Evolutionary conservation across 108 stramenopile genomes (phyloP).

Genomic region (Skeletonema potamos): DNA sequence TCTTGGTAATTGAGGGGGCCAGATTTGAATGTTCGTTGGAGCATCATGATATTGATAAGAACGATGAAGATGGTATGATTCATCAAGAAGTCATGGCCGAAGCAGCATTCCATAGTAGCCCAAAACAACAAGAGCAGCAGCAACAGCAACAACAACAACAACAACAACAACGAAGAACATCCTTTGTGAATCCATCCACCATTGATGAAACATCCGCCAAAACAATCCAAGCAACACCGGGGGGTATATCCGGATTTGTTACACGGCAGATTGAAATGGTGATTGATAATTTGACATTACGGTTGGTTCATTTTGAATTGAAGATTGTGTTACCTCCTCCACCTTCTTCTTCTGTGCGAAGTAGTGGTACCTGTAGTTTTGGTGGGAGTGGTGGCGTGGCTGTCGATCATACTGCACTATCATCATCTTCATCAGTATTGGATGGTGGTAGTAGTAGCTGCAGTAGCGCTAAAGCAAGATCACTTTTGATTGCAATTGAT

Average conservation of each 20-base stretch:
- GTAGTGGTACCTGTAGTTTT: neutral
- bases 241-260: slow-evolving; percentile 32
- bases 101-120: neutral
- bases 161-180: neutral
- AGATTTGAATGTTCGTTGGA: slow-evolving; percentile 22
- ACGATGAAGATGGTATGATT: neutral
- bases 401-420: too few relatives aligned
- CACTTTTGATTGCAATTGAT: slow-evolving; percentile 15
- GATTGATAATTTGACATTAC: slow-evolving; percentile 34
- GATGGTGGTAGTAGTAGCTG: neutral
- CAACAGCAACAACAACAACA: neutral
- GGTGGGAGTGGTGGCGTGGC: neutral
- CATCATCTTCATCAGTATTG: too few relatives aligned
- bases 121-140: too few relatives aligned
- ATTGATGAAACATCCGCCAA: slow-evolving; percentile 9
- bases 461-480: neutral
- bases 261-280: slow-evolving; percentile 36
- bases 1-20: slow-evolving; percentile 25
- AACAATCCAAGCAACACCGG: slow-evolving; percentile 11
- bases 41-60: neutral
- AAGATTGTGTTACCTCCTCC: neutral
- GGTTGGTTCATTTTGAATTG: slow-evolving; percentile 17
- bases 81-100: neutral
- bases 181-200: slow-evolving; percentile 22
- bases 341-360: too few relatives aligned